phyloP scores from a whole-genome alignment of 2,329 filamentous ascomycete species.

The Didymellaceae sp. region DNA sequence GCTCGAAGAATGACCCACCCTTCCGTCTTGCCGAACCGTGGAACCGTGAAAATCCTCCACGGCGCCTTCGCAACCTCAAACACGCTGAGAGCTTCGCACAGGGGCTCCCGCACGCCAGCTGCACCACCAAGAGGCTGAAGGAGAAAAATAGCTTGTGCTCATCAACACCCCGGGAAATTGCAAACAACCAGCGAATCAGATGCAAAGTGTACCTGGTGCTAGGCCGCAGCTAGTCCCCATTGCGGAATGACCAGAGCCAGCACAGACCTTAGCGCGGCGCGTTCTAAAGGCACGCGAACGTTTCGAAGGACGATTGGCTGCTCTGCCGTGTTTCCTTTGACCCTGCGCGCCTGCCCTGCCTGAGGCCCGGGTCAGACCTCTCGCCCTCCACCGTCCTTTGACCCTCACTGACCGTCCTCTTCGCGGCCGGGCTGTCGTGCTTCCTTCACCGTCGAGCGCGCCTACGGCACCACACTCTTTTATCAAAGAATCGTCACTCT shows the following conservation, averaged over 20 bases:
- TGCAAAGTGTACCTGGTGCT: slow-evolving; percentile 35
- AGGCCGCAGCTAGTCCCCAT: slow-evolving; percentile 24
- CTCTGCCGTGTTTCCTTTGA: slow-evolving; percentile 29
- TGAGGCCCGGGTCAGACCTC: slow-evolving; percentile 17
- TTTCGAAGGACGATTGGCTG: slow-evolving; percentile 27
- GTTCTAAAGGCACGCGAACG: slow-evolving; percentile 28
- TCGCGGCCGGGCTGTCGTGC: slow-evolving; percentile 50
- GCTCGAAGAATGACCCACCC: slow-evolving; percentile 6
- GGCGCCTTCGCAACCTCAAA: slow-evolving; percentile 19
- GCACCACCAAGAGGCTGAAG: slow-evolving; percentile 21
- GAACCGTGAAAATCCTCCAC: slow-evolving; percentile 13
- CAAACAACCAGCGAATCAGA: slow-evolving; percentile 36
- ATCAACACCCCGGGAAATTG: slow-evolving; percentile 36
- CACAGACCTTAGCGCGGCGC: slow-evolving; percentile 22
- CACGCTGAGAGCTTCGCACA: slow-evolving; percentile 26
- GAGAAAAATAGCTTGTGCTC: slow-evolving; percentile 32
- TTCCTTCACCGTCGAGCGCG: slow-evolving; percentile 48
- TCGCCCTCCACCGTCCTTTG: slow-evolving; percentile 26
- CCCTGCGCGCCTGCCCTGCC: slow-evolving; percentile 17
- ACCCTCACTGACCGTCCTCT: slow-evolving; percentile 25
- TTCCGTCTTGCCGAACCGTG: slow-evolving; percentile 15
- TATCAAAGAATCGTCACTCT: slow-evolving; percentile 37
- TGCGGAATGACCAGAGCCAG: slow-evolving; percentile 30
- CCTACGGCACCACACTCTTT: slow-evolving; percentile 47
- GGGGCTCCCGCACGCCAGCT: slow-evolving; percentile 25